A percentile compares a stretch with the other conserved stretches of the same genome.
phyloP scores from a whole-genome alignment of 306 rosid genomes.

The Vachellia collinsii region DNA sequence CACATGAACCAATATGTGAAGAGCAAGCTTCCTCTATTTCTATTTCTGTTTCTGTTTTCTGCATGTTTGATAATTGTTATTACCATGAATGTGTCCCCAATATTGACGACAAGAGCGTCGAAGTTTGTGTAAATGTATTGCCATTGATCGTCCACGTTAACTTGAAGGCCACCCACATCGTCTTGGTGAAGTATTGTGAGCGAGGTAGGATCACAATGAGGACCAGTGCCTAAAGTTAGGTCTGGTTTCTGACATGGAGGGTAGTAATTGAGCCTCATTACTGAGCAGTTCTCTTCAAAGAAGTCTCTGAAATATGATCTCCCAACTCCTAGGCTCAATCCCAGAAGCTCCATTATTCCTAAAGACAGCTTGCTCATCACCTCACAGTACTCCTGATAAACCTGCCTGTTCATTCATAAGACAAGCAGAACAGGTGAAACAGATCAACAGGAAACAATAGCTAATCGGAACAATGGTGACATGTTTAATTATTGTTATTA shows the following conservation, averaged over 20 bases:
- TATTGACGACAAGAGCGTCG: constrained; percentile 88
- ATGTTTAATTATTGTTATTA: background rate
- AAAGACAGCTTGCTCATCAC: constrained; percentile 89
- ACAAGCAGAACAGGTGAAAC: background rate
- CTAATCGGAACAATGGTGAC: background rate
- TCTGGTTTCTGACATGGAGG: constrained; percentile 94
- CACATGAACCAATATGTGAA: background rate
- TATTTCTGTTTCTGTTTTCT: too few relatives aligned
- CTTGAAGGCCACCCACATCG: constrained; percentile 90
- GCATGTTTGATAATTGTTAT: background rate
- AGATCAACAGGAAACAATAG: too few relatives aligned
- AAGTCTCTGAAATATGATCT: constrained; percentile 62
- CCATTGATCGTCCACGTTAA: constrained; percentile 85
- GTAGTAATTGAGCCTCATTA: constrained; percentile 93
- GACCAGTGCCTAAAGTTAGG: constrained; percentile 88
- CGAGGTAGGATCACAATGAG: constrained; percentile 98
- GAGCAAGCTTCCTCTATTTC: background rate
- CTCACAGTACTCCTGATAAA: constrained; percentile 79
- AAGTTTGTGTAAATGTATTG: constrained; percentile 71
- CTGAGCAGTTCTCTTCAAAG: constrained; percentile 74
- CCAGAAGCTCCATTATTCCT: constrained; percentile 91
- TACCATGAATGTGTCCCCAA: constrained; percentile 99
- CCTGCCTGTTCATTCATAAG: constrained; percentile 44
- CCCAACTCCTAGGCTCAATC: constrained; percentile 83
- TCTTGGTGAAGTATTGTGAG: constrained; percentile 93